Conservation (phyloP, 176 grass and related monocot species). For the Urochloa ruziziensis region DNA sequence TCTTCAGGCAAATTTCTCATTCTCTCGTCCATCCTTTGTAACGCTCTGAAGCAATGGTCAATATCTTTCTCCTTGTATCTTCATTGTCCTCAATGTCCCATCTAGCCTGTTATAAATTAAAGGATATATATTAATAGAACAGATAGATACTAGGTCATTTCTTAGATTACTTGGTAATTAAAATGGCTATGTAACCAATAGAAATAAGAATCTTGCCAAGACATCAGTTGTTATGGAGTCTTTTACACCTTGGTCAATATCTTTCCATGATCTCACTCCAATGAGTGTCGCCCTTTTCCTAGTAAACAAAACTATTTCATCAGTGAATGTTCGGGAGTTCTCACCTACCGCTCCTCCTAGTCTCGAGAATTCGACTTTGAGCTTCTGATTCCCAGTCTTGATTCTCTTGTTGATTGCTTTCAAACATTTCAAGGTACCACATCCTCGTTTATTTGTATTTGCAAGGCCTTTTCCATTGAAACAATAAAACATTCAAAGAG, state of each 20-base stretch:
- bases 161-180: too few relatives aligned
- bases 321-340: background rate
- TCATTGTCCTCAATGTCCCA: background rate
- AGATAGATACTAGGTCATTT: too few relatives aligned
- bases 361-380: background rate
- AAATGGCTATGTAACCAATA: too few relatives aligned
- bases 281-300: background rate
- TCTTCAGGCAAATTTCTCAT: background rate
- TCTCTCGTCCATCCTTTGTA: background rate
- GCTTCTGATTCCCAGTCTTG: background rate
- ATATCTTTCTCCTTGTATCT: background rate
- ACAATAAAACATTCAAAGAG: too few relatives aligned
- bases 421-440: background rate
- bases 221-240: too few relatives aligned
- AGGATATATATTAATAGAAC: too few relatives aligned
- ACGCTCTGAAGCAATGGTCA: background rate
- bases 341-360: background rate
- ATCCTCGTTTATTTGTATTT: too few relatives aligned
- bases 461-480: background rate
- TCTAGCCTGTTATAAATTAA: background rate
- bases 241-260: too few relatives aligned
- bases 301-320: background rate
- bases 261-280: too few relatives aligned
- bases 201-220: too few relatives aligned
- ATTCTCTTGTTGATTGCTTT: background rate